phyloP scores from a whole-genome alignment of 148 eudicot genomes.

The Nepenthes gracilis region DNA sequence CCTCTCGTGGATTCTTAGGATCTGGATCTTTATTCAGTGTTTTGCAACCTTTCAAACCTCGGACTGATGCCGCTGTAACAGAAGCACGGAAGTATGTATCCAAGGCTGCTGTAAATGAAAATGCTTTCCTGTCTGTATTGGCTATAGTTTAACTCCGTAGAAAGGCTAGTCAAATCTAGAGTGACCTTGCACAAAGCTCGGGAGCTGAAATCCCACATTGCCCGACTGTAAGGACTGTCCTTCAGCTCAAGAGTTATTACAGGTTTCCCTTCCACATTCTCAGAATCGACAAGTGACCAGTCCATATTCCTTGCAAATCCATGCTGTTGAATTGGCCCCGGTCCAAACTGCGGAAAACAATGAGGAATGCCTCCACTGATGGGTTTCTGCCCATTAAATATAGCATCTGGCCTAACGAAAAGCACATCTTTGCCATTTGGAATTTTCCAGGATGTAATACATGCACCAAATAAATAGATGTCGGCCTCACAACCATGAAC shows the following conservation, averaged over 20 bases:
- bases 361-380: conserved; percentile 99
- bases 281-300: conserved; percentile 72
- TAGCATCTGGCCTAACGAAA: conserved; percentile 96
- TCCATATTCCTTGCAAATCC: conserved; percentile 90
- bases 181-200: conserved; percentile 72
- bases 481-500: conserved; percentile 89
- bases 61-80: conserved; percentile 50
- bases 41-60: conserved; percentile 71
- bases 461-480: conserved; percentile 86
- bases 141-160: conserved; percentile 41
- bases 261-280: conserved; percentile 59
- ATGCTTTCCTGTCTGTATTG: conserved; percentile 66
- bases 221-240: conserved; percentile 71
- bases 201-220: conserved; percentile 98
- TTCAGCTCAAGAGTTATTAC: conserved; percentile 68
- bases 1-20: conserved; percentile 69
- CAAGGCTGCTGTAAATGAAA: conserved; percentile 74
- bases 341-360: conserved; percentile 98
- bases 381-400: conserved; percentile 94
- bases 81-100: conserved; percentile 80
- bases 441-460: conserved; percentile 92
- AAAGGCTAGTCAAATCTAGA: no score
- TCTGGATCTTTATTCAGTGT: conserved; percentile 79
- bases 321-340: conserved; percentile 96
- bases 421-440: conserved; percentile 70